Percentiles rank a stretch among this genome's conserved stretches.
Conservation (phyloP, 2,329 filamentous ascomycete genomes). For the Pseudogymnoascus sp. region DNA sequence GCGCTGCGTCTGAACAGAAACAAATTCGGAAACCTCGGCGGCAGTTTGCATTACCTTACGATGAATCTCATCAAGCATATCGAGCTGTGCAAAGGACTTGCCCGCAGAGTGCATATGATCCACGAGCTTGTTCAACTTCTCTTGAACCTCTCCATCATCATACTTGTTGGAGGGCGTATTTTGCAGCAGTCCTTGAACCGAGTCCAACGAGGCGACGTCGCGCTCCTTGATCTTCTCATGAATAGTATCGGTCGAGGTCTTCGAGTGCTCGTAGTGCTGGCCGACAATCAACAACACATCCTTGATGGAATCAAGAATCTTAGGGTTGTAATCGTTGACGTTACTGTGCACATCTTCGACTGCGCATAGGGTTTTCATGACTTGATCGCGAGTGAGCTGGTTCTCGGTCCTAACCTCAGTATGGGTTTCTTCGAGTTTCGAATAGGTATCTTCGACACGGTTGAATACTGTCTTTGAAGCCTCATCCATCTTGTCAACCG, state of each 20-base stretch:
- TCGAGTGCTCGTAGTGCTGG: constrained; percentile 83
- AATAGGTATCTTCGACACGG: constrained; percentile 71
- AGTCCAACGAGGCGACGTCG: constrained; percentile 37
- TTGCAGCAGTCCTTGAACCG: constrained; percentile 52
- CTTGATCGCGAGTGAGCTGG: constrained; percentile 71
- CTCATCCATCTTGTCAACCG: constrained; percentile 77
- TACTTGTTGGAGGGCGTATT: constrained; percentile 48
- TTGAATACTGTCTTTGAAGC: constrained; percentile 82
- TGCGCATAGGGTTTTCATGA: constrained; percentile 64
- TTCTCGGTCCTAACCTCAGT: constrained; percentile 71
- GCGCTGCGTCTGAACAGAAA: constrained; percentile 67
- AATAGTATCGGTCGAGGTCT: constrained; percentile 51
- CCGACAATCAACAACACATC: constrained; percentile 77
- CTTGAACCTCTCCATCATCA: constrained; percentile 54
- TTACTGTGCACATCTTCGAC: constrained; percentile 73
- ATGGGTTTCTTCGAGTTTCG: constrained; percentile 68
- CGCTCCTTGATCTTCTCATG: constrained; percentile 50
- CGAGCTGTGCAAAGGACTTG: constrained; percentile 67
- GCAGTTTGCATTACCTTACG: constrained; percentile 79
- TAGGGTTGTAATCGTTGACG: constrained; percentile 75
- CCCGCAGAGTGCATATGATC: constrained; percentile 58
- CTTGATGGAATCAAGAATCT: constrained; percentile 78
- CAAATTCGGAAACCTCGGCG: constrained; percentile 74
- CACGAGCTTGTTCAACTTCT: constrained; percentile 51
- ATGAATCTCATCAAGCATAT: constrained; percentile 82